Evolutionary conservation across 495 filamentous ascomycete species (phyloP).

Genomic region (Eremomyces bilateralis): DNA sequence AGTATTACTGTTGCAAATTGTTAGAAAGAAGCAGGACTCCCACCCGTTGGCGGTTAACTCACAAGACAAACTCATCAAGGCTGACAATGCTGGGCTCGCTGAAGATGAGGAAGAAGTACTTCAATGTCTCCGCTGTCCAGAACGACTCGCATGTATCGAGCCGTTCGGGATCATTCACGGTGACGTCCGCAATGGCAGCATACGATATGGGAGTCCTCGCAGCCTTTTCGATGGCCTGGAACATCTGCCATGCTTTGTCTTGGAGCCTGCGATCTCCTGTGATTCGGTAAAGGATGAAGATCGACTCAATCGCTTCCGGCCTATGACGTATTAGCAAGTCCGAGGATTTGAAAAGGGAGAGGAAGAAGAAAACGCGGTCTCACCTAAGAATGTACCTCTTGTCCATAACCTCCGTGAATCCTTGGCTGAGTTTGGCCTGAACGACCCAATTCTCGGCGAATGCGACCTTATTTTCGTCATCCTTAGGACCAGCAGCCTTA

Average conservation of each 20-base stretch:
- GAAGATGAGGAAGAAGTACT: slow-evolving; percentile 68
- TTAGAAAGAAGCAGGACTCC: background rate
- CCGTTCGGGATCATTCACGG: slow-evolving; percentile 6
- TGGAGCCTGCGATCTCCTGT: slow-evolving; percentile 31
- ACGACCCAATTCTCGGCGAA: background rate
- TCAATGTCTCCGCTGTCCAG: slow-evolving; percentile 55
- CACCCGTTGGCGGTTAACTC: background rate
- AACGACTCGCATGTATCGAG: slow-evolving; percentile 32
- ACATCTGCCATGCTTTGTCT: slow-evolving; percentile 44
- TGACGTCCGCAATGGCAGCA: slow-evolving; percentile 23
- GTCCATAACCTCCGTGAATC: slow-evolving; percentile 19
- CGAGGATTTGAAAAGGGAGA: no score
- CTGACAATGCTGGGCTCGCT: slow-evolving; percentile 46
- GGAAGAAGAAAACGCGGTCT: no score
- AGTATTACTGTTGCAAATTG: slow-evolving; percentile 18
- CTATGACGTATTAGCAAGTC: no score
- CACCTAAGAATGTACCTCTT: slow-evolving; percentile 30
- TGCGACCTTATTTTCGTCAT: slow-evolving; percentile 3
- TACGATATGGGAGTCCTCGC: slow-evolving; percentile 26
- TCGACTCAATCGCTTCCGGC: slow-evolving; percentile 41
- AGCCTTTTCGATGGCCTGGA: slow-evolving; percentile 22
- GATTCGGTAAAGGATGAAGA: slow-evolving; percentile 35
- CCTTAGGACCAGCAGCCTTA: slow-evolving; percentile 11
- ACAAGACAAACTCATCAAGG: slow-evolving; percentile 66
- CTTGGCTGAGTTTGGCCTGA: slow-evolving; percentile 16